Evolutionary conservation across 192 early-diverging fungal species (phyloP).

Genomic region (Podochytrium sp.): DNA sequence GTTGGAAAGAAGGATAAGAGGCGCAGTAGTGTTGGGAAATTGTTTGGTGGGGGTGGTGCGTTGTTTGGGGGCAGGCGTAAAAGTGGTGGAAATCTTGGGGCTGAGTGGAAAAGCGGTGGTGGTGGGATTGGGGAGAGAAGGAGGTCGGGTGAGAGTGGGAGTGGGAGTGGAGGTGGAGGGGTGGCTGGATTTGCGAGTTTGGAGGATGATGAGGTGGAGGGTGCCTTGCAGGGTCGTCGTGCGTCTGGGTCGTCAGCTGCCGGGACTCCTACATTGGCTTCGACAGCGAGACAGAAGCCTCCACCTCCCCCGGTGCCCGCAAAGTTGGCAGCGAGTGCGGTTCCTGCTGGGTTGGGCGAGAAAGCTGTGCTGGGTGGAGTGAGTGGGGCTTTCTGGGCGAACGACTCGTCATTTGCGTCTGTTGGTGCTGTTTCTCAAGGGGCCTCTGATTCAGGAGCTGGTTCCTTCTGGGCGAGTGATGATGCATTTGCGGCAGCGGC

Average conservation of each 20-base stretch:
- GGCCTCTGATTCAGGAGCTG: background rate
- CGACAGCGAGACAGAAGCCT: background rate
- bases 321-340: background rate
- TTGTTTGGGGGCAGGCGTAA: background rate
- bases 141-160: too few relatives aligned
- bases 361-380: background rate
- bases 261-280: background rate
- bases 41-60: background rate
- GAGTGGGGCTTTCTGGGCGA: background rate
- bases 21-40: background rate
- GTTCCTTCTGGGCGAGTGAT: slow-evolving; percentile 1
- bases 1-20: background rate
- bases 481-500: background rate
- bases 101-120: background rate
- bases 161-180: background rate
- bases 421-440: background rate
- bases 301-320: slow-evolving; percentile 10
- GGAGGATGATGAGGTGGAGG: slow-evolving; percentile 1
- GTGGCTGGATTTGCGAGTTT: background rate
- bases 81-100: background rate
- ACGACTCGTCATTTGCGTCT: background rate
- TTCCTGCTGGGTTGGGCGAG: background rate
- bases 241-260: background rate
- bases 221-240: background rate
- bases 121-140: too few relatives aligned